Conservation (phyloP, 495 filamentous ascomycete species). For the Neurospora tetrasperma region DNA sequence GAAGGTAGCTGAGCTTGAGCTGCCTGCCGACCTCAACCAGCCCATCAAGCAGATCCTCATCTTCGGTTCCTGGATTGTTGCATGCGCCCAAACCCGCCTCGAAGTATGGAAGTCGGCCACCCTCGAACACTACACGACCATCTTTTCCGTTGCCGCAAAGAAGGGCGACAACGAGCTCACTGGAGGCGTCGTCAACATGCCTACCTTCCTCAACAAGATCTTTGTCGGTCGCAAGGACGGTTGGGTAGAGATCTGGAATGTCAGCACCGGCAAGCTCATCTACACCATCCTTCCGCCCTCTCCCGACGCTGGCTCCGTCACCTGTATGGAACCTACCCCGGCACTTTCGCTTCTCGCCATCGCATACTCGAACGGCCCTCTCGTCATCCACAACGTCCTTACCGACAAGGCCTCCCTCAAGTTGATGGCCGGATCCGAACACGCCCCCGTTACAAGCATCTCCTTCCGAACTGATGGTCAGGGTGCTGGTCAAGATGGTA, state of each 20-base stretch:
- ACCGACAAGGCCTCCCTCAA: slow-evolving; percentile 58
- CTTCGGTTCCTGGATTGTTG: slow-evolving; percentile 89
- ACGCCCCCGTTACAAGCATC: slow-evolving; percentile 61
- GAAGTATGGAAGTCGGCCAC: slow-evolving; percentile 84
- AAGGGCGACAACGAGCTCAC: slow-evolving; percentile 52
- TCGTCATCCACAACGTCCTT: slow-evolving; percentile 72
- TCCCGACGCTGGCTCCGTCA: slow-evolving; percentile 59
- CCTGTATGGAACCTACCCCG: slow-evolving; percentile 71
- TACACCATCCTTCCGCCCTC: slow-evolving; percentile 70
- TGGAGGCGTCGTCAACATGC: slow-evolving; percentile 68
- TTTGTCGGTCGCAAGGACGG: slow-evolving; percentile 79
- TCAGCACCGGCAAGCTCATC: slow-evolving; percentile 79
- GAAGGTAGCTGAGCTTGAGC: slow-evolving; percentile 62
- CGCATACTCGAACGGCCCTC: slow-evolving; percentile 65
- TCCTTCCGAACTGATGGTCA: slow-evolving; percentile 86
- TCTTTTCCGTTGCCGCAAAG: slow-evolving; percentile 40
- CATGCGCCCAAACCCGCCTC: slow-evolving; percentile 60
- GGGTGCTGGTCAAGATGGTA: slow-evolving; percentile 81
- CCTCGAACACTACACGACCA: slow-evolving; percentile 80
- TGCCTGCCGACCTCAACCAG: slow-evolving; percentile 48
- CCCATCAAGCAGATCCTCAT: slow-evolving; percentile 68
- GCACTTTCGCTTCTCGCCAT: slow-evolving; percentile 80
- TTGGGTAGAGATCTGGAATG: slow-evolving; percentile 93
- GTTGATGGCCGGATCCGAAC: slow-evolving; percentile 48
- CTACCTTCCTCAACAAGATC: slow-evolving; percentile 92